Base-by-base conservation (phyloP, 768 basidiomycete species). In the Tricholomella constricta region DNA sequence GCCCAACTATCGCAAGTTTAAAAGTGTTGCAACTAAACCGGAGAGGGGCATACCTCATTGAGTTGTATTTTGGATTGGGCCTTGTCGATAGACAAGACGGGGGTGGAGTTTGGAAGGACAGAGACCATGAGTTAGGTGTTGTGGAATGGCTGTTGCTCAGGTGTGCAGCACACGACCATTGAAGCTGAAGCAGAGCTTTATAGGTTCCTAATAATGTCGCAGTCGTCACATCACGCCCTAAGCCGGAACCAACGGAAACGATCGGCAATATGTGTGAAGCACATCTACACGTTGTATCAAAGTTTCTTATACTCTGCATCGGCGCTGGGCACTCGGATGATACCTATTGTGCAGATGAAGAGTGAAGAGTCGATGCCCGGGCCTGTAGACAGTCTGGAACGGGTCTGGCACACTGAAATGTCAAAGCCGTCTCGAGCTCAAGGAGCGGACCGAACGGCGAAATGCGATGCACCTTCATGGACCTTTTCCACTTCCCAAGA, bases 1-100 rank as follows among this genome's bases (percentile, higher is more conserved):
- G 50, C 78, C 78, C 29, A 83, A 62, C 84, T 87, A 53, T 41
- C 32, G 53, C 49, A 35, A 48, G 37, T 38, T 41, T 54, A 49
- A 44, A 19, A 31, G 37, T 38, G 31, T n/a, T 22, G 15, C 25
- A 23, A n/a, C 23, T 20, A 35, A 27, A 48, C 15, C 14, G 27
- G 49, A 35, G 47, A 20, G 48, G 26, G 29, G 56, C 61, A 52
- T 59, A 74, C 78, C 71, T 78, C 75, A 58, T 70, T 71, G 35
- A 70, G 62, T 27, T 65, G 60, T 36, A 74, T 57, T 42, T 51
- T 48, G 19, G 59, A 49, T 12, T 59, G 56, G 23, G 51, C 48
- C 37, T 53, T 63, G 52, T 59, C 56, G 29, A 53, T 58, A 62
- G 73, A 67, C 56, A 54, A 25, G 32, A 62, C 56, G 47, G 55